Conservation (phyloP, 1,139 yeast species). For the Yamadazyma oceani region DNA sequence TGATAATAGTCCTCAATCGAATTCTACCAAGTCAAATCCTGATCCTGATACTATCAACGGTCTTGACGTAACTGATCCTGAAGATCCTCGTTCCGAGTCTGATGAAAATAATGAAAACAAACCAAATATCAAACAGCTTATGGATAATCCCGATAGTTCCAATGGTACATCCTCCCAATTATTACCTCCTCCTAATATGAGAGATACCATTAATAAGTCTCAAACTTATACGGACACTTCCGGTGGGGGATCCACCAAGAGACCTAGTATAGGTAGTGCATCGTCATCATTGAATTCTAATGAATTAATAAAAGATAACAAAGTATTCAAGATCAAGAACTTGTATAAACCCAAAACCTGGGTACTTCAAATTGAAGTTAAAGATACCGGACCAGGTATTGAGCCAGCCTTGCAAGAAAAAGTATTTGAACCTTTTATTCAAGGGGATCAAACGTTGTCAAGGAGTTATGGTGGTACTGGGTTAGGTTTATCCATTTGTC, state of each 20-base stretch:
- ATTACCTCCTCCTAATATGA: slow-evolving; percentile 18
- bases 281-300: slow-evolving; percentile 16
- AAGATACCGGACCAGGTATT: slow-evolving; percentile 93
- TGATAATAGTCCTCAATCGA: slow-evolving; percentile 5
- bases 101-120: neutral
- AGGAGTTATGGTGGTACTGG: slow-evolving; percentile 96
- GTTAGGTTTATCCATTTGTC: slow-evolving; percentile 86
- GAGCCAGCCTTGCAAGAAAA: slow-evolving; percentile 74
- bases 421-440: slow-evolving; percentile 94
- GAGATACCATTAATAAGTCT: slow-evolving; percentile 7
- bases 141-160: neutral
- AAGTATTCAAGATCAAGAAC: slow-evolving; percentile 35
- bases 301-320: slow-evolving; percentile 33
- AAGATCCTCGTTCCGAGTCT: neutral
- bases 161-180: slow-evolving; percentile 7
- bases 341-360: slow-evolving; percentile 47
- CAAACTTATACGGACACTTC: slow-evolving; percentile 3
- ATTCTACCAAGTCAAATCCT: neutral
- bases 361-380: slow-evolving; percentile 73
- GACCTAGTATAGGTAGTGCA: slow-evolving; percentile 15
- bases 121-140: neutral
- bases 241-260: slow-evolving; percentile 10
- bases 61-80: neutral
- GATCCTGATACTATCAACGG: neutral
- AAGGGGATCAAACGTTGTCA: slow-evolving; percentile 92